phyloP scores from a whole-genome alignment of 352 stramenopile species.

The Globisporangium ultimum region DNA sequence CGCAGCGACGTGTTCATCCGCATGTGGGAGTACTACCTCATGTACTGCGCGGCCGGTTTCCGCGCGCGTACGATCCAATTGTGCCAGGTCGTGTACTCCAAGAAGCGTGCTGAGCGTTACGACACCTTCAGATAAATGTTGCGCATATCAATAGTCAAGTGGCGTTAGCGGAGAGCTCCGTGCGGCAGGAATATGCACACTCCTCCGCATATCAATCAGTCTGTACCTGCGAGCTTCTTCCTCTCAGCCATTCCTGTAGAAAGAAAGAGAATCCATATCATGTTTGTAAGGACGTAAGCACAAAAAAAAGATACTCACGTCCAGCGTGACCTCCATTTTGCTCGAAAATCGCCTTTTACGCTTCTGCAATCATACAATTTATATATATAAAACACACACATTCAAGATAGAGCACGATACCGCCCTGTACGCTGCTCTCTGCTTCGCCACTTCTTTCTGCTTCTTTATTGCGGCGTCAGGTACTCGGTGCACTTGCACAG shows the following conservation, averaged over 20 bases:
- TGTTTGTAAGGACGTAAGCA: conserved; percentile 1
- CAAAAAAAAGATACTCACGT: neutral
- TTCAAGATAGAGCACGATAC: neutral
- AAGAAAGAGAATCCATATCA: conserved; percentile 11
- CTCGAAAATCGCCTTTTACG: neutral
- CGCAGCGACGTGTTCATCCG: conserved; percentile 81
- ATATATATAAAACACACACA: neutral
- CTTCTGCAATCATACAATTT: neutral
- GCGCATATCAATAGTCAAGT: conserved; percentile 3
- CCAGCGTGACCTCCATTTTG: neutral
- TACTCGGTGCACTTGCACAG: conserved; percentile 85
- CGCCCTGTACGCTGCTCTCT: neutral
- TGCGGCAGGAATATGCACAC: too few relatives aligned
- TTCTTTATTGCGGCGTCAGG: conserved; percentile 40
- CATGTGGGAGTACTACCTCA: conserved; percentile 90
- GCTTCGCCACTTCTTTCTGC: neutral
- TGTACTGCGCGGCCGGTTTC: conserved; percentile 90
- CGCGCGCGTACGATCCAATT: conserved; percentile 83
- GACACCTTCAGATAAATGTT: conserved; percentile 67
- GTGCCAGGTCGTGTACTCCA: conserved; percentile 82
- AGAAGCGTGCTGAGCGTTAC: conserved; percentile 78
- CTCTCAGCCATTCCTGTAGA: conserved; percentile 5
- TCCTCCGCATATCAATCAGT: too few relatives aligned
- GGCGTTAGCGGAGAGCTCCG: too few relatives aligned
- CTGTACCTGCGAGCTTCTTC: neutral